Base-by-base conservation (phyloP, 176 grass and related monocot species). In the Paspalum vaginatum region DNA sequence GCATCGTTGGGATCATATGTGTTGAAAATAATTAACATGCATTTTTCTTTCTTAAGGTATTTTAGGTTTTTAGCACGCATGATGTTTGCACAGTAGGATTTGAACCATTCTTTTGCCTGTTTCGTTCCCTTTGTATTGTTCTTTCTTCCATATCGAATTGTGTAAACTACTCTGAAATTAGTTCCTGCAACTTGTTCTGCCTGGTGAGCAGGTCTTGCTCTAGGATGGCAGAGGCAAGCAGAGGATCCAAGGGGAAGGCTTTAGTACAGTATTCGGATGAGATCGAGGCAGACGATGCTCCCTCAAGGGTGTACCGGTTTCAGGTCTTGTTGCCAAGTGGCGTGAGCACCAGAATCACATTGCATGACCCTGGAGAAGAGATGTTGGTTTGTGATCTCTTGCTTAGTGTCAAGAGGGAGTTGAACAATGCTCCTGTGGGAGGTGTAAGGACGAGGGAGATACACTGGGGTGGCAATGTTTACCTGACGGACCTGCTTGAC, bases 291-390 rank as follows among this genome's bases (percentile, higher is more conserved):
- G 65, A 71, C 64, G 45, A 50, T 73, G 17, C 2, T n/a, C n/a
- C n/a, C 27, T 4, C 44, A 9, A 86, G 52, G 63, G 39, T n/a
- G 4, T 87, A 87, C 71, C 56, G 65, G 27, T 88, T 83, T 45
- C 73, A 88, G 63, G 50, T 88, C 62, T 65, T 77, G n/a, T 22
- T 88, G 79, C 85, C 79, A 71, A 55, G 70, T 53, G 85, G 85
- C 4, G 15, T 24, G 53, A 88, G 63, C 46, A 77, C 21, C 16
- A 46, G 21, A 11, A 18, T 83, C 48, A 26, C 64, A 9, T 7
- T 87, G 58, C 70, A 38, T 38, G 11, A 65, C 15, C 55, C 54
- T 54, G 41, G 6, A 1, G 52, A 87, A 44, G 68, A 77, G 8
- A 88, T 88, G 45, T 22, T 43, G 12, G 67, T 83, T 45, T 6